Percentiles rank a stretch among this genome's conserved stretches.
Conservation (phyloP, 441 rosid species). For the Eruca vesicaria region DNA sequence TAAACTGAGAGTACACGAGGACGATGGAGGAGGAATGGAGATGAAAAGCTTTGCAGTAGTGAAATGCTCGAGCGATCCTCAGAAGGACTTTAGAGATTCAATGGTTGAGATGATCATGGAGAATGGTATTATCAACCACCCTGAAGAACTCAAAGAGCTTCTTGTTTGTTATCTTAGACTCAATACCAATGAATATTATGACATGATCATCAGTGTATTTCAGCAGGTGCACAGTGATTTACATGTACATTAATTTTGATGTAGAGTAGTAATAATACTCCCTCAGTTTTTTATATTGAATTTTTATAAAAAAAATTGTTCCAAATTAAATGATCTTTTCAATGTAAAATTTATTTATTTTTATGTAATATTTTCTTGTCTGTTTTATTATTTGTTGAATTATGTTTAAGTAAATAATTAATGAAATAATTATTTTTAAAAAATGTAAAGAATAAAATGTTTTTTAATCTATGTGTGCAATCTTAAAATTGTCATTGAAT, state of each 20-base stretch:
- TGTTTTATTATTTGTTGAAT: not conserved
- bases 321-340: not conserved
- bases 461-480: not conserved
- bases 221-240: slow-evolving; percentile 72
- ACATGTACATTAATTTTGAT: slow-evolving; percentile 14
- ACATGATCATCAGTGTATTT: slow-evolving; percentile 84
- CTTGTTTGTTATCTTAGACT: slow-evolving; percentile 80
- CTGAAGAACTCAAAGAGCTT: slow-evolving; percentile 82
- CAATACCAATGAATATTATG: slow-evolving; percentile 69
- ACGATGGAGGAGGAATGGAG: slow-evolving; percentile 21
- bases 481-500: not conserved
- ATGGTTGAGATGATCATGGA: slow-evolving; percentile 90
- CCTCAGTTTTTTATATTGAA: not conserved
- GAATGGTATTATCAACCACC: slow-evolving; percentile 46
- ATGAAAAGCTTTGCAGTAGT: slow-evolving; percentile 71
- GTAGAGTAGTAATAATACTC: slow-evolving; percentile 29
- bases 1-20: slow-evolving; percentile 46
- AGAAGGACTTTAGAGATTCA: slow-evolving; percentile 79
- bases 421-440: not conserved
- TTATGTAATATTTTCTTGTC: too few relatives aligned
- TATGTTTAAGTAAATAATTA: not conserved
- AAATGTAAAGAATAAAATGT: too few relatives aligned
- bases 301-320: too few relatives aligned
- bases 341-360: too few relatives aligned
- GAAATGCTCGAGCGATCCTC: slow-evolving; percentile 75